phyloP scores from a whole-genome alignment of 2,329 filamentous ascomycete genomes.

The Pseudohalonectria lignicola region DNA sequence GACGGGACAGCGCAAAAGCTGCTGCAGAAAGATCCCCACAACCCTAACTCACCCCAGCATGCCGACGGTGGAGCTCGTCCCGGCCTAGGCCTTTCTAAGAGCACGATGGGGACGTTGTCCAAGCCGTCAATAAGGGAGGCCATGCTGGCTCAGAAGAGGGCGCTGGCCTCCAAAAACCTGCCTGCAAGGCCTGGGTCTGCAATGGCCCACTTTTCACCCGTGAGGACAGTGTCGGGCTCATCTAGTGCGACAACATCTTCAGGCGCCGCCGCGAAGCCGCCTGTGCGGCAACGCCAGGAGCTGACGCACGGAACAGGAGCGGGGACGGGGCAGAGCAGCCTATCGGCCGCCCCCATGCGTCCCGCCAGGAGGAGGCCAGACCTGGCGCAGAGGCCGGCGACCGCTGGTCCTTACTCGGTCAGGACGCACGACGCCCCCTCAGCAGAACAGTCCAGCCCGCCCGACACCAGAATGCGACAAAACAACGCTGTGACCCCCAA shows the following conservation, averaged over 20 bases:
- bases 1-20: conserved; percentile 70
- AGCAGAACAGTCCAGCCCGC: conserved; percentile 32
- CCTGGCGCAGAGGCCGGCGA: conserved; percentile 47
- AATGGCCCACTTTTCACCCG: conserved; percentile 50
- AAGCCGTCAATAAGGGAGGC: conserved; percentile 68
- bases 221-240: conserved; percentile 24
- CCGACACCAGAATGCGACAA: conserved; percentile 29
- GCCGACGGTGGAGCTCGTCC: conserved; percentile 37
- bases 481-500: conserved; percentile 40
- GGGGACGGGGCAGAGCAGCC: too few relatives aligned
- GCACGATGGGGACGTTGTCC: conserved; percentile 43
- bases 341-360: conserved; percentile 54
- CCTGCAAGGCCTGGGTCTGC: conserved; percentile 50
- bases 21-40: conserved; percentile 72
- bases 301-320: conserved; percentile 31
- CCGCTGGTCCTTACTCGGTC: conserved; percentile 54
- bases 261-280: conserved; percentile 21
- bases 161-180: conserved; percentile 37
- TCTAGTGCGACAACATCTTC: conserved; percentile 22
- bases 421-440: conserved; percentile 36
- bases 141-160: conserved; percentile 73
- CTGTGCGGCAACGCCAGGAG: conserved; percentile 30
- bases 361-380: conserved; percentile 48
- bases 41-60: conserved; percentile 59
- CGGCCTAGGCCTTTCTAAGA: conserved; percentile 51